phyloP scores from a whole-genome alignment of 1,139 yeast species.

The Suhomyces bolitotheri region DNA sequence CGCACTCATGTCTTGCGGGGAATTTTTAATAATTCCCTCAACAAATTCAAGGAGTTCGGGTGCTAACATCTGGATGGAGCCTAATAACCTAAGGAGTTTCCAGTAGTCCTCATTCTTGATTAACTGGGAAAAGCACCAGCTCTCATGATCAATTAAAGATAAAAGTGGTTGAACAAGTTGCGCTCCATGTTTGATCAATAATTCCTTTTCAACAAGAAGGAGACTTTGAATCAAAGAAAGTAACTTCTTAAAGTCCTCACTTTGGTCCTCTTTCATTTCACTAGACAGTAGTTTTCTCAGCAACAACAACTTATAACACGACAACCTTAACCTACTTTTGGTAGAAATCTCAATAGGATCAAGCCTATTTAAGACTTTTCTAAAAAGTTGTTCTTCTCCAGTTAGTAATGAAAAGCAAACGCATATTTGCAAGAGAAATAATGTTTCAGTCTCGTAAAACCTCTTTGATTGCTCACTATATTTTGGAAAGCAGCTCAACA shows the following conservation, averaged over 20 bases:
- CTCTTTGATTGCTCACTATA: slow-evolving; percentile 39
- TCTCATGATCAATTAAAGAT: slow-evolving; percentile 49
- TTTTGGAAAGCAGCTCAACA: slow-evolving; percentile 34
- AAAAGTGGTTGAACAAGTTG: slow-evolving; percentile 57
- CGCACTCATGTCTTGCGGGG: slow-evolving; percentile 41
- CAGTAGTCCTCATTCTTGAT: slow-evolving; percentile 58
- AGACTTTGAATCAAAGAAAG: slow-evolving; percentile 24
- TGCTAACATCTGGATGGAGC: slow-evolving; percentile 56
- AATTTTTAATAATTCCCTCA: slow-evolving; percentile 40
- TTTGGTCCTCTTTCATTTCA: slow-evolving; percentile 6
- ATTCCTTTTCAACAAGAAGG: slow-evolving; percentile 36
- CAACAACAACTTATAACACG: slow-evolving; percentile 45
- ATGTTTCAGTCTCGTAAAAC: slow-evolving; percentile 52
- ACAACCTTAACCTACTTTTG: slow-evolving; percentile 33
- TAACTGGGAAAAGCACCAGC: slow-evolving; percentile 45
- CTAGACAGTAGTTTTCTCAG: slow-evolving; percentile 31
- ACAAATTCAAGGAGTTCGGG: slow-evolving; percentile 51
- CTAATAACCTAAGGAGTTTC: slow-evolving; percentile 59
- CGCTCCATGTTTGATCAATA: slow-evolving; percentile 46
- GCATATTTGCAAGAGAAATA: slow-evolving; percentile 56
- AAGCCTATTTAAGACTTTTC: slow-evolving; percentile 25
- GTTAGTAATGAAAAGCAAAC: slow-evolving; percentile 52
- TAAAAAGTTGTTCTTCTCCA: slow-evolving; percentile 36
- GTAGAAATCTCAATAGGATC: slow-evolving; percentile 27
- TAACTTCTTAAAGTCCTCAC: neutral